These are phyloP conservation scores for Stachybotrys elegans DNA, from an alignment of 2,329 filamentous ascomycete species.

Conservation along the genomic window DNA sequence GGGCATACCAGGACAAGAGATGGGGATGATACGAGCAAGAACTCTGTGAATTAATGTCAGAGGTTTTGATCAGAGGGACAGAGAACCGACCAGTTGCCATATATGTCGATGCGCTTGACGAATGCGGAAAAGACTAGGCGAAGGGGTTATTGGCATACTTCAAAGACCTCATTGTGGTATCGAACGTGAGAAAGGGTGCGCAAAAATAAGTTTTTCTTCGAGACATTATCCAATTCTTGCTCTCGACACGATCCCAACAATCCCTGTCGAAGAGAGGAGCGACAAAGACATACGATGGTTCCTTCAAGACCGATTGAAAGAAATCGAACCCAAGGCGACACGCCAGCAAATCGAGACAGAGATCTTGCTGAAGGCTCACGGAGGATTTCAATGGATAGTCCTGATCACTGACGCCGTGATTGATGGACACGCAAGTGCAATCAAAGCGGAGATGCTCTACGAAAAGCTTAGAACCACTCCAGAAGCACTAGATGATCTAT, in stretches of 20 bases:
- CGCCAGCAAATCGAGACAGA: slow-evolving; percentile 1
- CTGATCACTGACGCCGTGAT: not conserved
- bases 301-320: not conserved
- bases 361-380: slow-evolving; percentile 4
- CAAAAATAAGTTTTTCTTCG: slow-evolving; percentile 5
- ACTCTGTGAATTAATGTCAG: not conserved
- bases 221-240: slow-evolving; percentile 6
- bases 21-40: not conserved
- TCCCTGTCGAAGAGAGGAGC: slow-evolving; percentile 3
- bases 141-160: not conserved
- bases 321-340: not conserved
- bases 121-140: slow-evolving; percentile 3
- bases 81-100: not conserved
- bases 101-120: slow-evolving; percentile 6
- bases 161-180: slow-evolving; percentile 2
- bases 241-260: slow-evolving; percentile 1
- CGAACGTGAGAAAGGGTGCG: not conserved
- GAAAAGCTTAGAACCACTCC: not conserved
- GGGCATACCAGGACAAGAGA: slow-evolving; percentile 1
- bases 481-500: not conserved
- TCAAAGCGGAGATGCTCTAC: not conserved
- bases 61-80: slow-evolving; percentile 1
- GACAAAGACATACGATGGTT: slow-evolving; percentile 1
- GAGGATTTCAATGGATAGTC: slow-evolving; percentile 5
- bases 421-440: not conserved